phyloP scores from a whole-genome alignment of 768 basidiomycete genomes.

The Phanerochaete sordida region DNA sequence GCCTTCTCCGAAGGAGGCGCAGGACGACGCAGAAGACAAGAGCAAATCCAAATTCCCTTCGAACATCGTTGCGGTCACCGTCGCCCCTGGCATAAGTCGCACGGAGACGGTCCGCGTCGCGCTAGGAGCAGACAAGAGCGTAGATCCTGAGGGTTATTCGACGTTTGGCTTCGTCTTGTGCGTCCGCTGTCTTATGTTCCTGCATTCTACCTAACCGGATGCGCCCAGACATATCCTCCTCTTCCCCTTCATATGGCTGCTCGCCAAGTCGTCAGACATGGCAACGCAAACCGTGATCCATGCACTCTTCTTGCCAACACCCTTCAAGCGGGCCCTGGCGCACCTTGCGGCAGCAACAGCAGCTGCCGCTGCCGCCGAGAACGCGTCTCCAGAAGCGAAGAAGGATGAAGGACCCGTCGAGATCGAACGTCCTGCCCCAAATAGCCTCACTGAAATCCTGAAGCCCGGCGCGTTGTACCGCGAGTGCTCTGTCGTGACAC shows the following conservation, averaged over 20 bases:
- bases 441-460: conserved; percentile 49
- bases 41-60: conserved; percentile 42
- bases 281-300: conserved; percentile 79
- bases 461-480: conserved; percentile 77
- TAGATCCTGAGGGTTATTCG: conserved; percentile 32
- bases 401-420: background rate
- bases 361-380: conserved; percentile 14
- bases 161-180: conserved; percentile 48
- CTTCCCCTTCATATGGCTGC: conserved; percentile 62
- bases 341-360: conserved; percentile 28
- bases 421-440: background rate
- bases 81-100: conserved; percentile 75
- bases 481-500: conserved; percentile 62
- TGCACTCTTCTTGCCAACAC: conserved; percentile 77
- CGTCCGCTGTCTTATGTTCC: conserved; percentile 19
- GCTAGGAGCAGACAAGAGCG: conserved; percentile 44
- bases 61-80: conserved; percentile 72
- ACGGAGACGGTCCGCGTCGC: conserved; percentile 62
- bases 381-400: background rate
- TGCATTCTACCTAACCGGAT: background rate
- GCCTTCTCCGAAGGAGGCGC: background rate
- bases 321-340: conserved; percentile 49
- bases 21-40: background rate
- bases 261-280: conserved; percentile 63
- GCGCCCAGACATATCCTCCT: conserved; percentile 58